phyloP scores from a whole-genome alignment of 257 asterid genomes.

The Nicotiana otophora region DNA sequence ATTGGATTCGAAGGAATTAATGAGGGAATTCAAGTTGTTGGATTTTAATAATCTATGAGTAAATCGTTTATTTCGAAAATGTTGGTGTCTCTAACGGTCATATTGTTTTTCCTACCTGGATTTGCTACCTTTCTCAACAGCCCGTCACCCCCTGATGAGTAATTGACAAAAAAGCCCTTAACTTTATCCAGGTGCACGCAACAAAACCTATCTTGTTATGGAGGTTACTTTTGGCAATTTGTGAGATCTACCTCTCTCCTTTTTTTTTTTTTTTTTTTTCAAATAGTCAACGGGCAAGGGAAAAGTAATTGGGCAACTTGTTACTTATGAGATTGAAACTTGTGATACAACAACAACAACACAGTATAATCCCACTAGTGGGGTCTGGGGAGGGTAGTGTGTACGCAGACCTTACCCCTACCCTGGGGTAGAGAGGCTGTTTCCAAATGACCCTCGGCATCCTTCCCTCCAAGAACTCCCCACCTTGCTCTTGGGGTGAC shows the following conservation, averaged over 20 bases:
- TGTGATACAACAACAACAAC: too few species aligned
- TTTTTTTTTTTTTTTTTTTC: too few species aligned
- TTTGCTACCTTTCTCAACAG: conserved; percentile 5
- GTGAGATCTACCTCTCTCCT: not conserved
- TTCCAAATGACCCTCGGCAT: too few species aligned
- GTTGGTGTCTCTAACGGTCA: conserved; percentile 45
- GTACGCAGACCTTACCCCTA: too few species aligned
- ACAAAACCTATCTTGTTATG: not conserved
- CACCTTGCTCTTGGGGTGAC: too few species aligned
- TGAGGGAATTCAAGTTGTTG: conserved; percentile 24
- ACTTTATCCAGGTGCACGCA: not conserved
- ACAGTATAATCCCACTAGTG: too few species aligned
- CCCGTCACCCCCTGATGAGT: conserved; percentile 10
- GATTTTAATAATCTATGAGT: conserved; percentile 16
- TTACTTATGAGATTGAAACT: not conserved
- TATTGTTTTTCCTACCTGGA: conserved; percentile 17
- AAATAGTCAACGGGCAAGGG: not conserved
- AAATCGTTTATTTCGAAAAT: not conserved
- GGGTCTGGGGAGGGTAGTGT: too few species aligned
- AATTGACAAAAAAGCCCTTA: not conserved
- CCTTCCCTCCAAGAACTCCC: too few species aligned
- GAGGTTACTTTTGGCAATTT: not conserved
- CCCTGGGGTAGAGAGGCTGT: too few species aligned
- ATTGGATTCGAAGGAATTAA: conserved; percentile 19
- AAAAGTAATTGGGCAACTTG: not conserved